Percentiles rank a stretch among this genome's conserved stretches.
These are phyloP conservation scores for Closterium sp. DNA, from an alignment of 139 green algal species.

Conservation along the genomic window DNA sequence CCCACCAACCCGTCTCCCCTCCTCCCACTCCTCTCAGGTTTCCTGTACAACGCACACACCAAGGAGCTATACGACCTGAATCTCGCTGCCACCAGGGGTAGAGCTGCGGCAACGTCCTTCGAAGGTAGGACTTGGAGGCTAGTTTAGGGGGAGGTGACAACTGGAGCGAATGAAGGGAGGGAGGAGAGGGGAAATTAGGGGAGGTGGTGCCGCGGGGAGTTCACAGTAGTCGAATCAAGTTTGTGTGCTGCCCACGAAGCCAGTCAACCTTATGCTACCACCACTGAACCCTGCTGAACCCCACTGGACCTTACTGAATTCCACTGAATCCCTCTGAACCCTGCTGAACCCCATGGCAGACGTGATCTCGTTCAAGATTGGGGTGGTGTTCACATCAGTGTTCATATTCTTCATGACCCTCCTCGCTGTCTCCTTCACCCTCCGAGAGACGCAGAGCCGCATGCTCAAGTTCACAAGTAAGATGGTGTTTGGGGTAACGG, in stretches of 20 bases:
- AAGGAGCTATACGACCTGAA: constrained; percentile 57
- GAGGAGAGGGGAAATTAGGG: no score
- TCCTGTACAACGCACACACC: constrained; percentile 52
- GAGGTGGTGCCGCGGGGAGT: no score
- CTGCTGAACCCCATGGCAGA: constrained; percentile 10
- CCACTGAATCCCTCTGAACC: no score
- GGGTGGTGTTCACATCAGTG: constrained; percentile 49
- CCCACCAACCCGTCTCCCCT: no score
- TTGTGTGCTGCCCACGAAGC: no score
- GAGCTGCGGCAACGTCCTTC: neutral
- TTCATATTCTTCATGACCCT: constrained; percentile 55
- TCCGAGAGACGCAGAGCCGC: constrained; percentile 48
- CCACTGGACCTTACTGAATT: no score
- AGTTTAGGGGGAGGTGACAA: no score
- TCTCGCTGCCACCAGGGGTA: neutral
- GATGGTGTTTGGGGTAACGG: neutral
- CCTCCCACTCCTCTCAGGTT: constrained; percentile 15
- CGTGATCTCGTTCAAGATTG: constrained; percentile 45
- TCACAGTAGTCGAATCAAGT: no score
- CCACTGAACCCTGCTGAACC: no score
- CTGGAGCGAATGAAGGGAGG: no score
- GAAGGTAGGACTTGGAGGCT: neutral
- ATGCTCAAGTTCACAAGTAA: constrained; percentile 56
- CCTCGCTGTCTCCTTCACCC: constrained; percentile 55
- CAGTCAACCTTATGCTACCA: no score